Evolutionary conservation across 1,284 basidiomycete species (phyloP).

Genomic region (Ustilago trichophora): DNA sequence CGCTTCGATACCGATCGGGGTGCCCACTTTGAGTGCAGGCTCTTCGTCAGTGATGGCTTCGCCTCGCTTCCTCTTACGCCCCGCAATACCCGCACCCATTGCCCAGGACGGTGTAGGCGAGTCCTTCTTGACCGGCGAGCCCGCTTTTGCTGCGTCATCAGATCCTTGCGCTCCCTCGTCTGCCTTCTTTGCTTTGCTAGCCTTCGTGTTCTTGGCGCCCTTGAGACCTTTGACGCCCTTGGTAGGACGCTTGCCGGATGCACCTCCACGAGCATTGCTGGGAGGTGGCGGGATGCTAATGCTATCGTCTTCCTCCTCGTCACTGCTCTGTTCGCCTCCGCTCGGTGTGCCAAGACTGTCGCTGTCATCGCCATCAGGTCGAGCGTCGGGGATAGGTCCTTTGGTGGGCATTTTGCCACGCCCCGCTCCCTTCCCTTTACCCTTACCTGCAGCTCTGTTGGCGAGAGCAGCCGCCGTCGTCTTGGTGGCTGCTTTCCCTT

Average conservation of each 20-base stretch:
- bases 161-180: constrained; percentile 67
- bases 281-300: constrained; percentile 21
- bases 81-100: constrained; percentile 46
- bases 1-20: constrained; percentile 62
- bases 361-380: constrained; percentile 29
- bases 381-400: constrained; percentile 21
- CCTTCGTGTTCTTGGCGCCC: constrained; percentile 34
- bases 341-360: constrained; percentile 48
- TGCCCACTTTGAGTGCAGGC: constrained; percentile 56
- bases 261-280: constrained; percentile 2
- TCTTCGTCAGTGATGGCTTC: constrained; percentile 46
- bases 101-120: constrained; percentile 68
- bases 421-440: constrained; percentile 38
- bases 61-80: constrained; percentile 59
- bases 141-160: constrained; percentile 64
- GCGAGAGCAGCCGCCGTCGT: constrained; percentile 36
- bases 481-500: constrained; percentile 22
- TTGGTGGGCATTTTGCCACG: constrained; percentile 44
- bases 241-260: constrained; percentile 68
- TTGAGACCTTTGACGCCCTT: constrained; percentile 47
- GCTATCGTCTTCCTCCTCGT: constrained; percentile 21
- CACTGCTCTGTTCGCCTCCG: constrained; percentile 26
- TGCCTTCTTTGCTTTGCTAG: constrained; percentile 17
- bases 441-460: constrained; percentile 29
- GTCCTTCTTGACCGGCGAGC: constrained; percentile 74